Base-by-base conservation (phyloP, 2,329 filamentous ascomycete genomes). In the Rasamsonia emersonii region DNA sequence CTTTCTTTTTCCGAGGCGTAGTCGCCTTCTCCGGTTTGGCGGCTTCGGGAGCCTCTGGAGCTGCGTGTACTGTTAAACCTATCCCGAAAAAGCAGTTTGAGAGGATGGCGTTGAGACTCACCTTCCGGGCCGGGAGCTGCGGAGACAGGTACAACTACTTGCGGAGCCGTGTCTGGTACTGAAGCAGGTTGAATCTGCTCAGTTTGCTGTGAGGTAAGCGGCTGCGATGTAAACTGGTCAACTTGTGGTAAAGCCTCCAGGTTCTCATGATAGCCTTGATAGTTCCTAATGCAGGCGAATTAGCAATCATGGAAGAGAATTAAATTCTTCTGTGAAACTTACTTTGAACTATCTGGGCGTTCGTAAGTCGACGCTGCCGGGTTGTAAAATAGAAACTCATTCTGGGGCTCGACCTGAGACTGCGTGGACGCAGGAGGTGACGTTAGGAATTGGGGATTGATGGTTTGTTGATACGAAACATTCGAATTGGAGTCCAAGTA, bases 361-460 rank as follows among this genome's bases (percentile, higher is more conserved):
- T 54, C 43, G 35, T 49, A 54, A 3, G 47, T 30, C 2, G 37
- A 40, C 17, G 34, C 49, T 8, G 43, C 31, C 9, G 48, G 45
- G 3, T 44, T 49, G 26, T 46, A 36, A 24, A 52, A 56, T 6
- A 55, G 34, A 24, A 51, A 51, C 11, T 44, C 43, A 34, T 45
- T 51, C n/a, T 46, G 38, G 4, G 52, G 37, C n/a, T 38, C 20
- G 10, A 42, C 17, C 15, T 46, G 47, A 23, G 43, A 33, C 11
- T 45, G 51, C 10, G 43, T 29, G 10, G 42, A 30, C 30, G 54
- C 45, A 19, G 48, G 47, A 4, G 47, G 21, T 6, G 51, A 36
- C 16, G 51, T 53, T 4, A 62, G 47, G 23, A 55, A 62, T 18
- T 58, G 57, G 0, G 59, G 59, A 29, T 63, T 54, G 28, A 63